phyloP scores from a whole-genome alignment of 352 stramenopile genomes.

The Globisporangium iwayamae region DNA sequence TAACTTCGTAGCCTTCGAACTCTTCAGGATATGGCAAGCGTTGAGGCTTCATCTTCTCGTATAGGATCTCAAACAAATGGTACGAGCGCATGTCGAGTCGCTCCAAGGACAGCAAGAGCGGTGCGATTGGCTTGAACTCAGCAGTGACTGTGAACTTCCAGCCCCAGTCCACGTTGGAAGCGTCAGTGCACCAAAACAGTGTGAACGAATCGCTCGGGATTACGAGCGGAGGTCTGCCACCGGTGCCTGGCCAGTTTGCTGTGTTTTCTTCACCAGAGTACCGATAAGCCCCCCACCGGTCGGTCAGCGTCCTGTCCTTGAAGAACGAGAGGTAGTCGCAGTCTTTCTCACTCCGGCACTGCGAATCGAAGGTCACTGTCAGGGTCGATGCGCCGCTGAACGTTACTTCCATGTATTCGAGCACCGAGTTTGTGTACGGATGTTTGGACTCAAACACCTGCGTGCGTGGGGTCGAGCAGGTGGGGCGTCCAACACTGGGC shows the following conservation, averaged over 20 bases:
- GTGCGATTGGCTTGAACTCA: conserved; percentile 44
- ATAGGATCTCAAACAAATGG: conserved; percentile 63
- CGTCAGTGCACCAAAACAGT: conserved; percentile 82
- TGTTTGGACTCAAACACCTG: conserved; percentile 85
- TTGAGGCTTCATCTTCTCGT: conserved; percentile 55
- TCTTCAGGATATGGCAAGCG: conserved; percentile 33
- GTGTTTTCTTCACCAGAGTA: conserved; percentile 64
- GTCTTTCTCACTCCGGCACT: conserved; percentile 55
- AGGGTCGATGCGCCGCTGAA: conserved; percentile 65
- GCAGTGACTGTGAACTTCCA: conserved; percentile 78
- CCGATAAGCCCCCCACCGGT: conserved; percentile 57
- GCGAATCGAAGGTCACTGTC: conserved; percentile 68
- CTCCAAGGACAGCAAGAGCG: conserved; percentile 44
- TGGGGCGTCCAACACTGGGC: conserved; percentile 38
- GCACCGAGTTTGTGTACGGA: conserved; percentile 75
- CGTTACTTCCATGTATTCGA: conserved; percentile 77
- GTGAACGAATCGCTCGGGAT: conserved; percentile 79
- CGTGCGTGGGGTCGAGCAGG: conserved; percentile 40
- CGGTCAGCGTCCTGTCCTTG: conserved; percentile 68
- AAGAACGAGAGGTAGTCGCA: conserved; percentile 87
- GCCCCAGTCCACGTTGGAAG: conserved; percentile 87
- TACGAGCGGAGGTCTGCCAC: conserved; percentile 54
- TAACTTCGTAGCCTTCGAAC: conserved; percentile 48
- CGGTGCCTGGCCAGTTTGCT: conserved; percentile 79
- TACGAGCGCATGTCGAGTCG: conserved; percentile 61